Conservation (phyloP, 768 basidiomycete species). For the Hirschioporus abietinus region DNA sequence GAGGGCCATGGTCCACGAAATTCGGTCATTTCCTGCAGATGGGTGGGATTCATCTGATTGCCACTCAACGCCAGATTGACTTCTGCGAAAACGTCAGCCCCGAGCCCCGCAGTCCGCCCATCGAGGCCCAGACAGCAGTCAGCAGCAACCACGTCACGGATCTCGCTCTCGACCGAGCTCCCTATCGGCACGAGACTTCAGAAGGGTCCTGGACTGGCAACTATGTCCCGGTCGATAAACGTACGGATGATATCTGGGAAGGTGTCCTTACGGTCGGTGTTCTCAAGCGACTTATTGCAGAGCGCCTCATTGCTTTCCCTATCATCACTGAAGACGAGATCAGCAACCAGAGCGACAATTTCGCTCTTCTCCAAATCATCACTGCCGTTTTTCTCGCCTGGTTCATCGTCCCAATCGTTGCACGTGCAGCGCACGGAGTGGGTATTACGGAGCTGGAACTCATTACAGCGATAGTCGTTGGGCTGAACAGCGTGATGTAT, state of each 20-base stretch:
- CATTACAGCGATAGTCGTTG: not conserved
- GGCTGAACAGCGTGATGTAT: conserved; percentile 9
- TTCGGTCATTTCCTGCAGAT: conserved; percentile 5
- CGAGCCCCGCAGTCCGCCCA: too few species aligned
- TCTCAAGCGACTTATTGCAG: not conserved
- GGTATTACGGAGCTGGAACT: not conserved
- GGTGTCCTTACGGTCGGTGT: not conserved
- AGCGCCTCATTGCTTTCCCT: not conserved
- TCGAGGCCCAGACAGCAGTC: not conserved
- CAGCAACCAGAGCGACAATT: not conserved
- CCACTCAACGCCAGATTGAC: not conserved
- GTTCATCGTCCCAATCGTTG: not conserved
- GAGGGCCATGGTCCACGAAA: conserved; percentile 3
- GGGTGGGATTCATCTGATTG: not conserved
- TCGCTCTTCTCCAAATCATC: not conserved
- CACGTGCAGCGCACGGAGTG: not conserved
- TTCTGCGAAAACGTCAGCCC: not conserved
- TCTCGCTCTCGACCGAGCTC: not conserved
- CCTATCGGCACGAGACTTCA: not conserved
- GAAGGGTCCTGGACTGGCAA: not conserved
- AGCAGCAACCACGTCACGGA: not conserved
- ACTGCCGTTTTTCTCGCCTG: not conserved
- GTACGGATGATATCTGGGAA: not conserved
- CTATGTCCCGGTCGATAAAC: not conserved
- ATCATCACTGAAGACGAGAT: not conserved